Evolutionary conservation across 768 basidiomycete genomes (phyloP).

Genomic region (Kwoniella newhampshirensis): DNA sequence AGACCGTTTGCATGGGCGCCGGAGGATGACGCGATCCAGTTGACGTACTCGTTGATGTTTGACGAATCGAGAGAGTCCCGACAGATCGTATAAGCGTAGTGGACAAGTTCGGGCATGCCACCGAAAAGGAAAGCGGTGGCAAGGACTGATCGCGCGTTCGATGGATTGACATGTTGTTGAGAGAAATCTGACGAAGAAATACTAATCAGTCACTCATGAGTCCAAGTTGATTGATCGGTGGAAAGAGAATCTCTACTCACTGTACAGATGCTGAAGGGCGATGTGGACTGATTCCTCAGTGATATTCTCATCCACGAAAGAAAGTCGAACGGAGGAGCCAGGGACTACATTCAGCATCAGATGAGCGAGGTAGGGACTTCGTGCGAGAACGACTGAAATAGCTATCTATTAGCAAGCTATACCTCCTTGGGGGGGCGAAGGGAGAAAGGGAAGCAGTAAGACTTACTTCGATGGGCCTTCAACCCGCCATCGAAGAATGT

Average conservation of each 20-base stretch:
- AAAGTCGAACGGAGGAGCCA: slow-evolving; percentile 66
- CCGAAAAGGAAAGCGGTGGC: slow-evolving; percentile 81
- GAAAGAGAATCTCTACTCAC: slow-evolving; percentile 7
- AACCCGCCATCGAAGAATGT: slow-evolving; percentile 30
- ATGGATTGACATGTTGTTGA: slow-evolving; percentile 74
- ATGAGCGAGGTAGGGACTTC: slow-evolving; percentile 82
- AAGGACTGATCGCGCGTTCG: slow-evolving; percentile 80
- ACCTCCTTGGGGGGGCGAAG: not conserved
- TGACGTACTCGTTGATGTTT: slow-evolving; percentile 72
- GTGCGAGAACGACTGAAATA: slow-evolving; percentile 73
- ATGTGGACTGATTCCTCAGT: slow-evolving; percentile 57
- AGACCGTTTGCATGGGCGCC: slow-evolving; percentile 5
- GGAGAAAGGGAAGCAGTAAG: not conserved
- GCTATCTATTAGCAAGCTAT: not conserved
- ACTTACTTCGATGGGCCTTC: slow-evolving; percentile 48
- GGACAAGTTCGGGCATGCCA: slow-evolving; percentile 81
- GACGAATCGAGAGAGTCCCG: slow-evolving; percentile 72
- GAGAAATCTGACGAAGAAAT: slow-evolving; percentile 77
- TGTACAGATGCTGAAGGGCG: slow-evolving; percentile 68
- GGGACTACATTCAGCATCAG: slow-evolving; percentile 75
- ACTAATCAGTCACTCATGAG: too few species aligned
- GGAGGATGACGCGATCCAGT: slow-evolving; percentile 59
- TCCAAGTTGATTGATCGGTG: too few species aligned
- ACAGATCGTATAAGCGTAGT: slow-evolving; percentile 74
- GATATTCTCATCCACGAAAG: slow-evolving; percentile 76